Conservation (phyloP, 805 yeast species). For the Wickerhamiella musiphila region DNA sequence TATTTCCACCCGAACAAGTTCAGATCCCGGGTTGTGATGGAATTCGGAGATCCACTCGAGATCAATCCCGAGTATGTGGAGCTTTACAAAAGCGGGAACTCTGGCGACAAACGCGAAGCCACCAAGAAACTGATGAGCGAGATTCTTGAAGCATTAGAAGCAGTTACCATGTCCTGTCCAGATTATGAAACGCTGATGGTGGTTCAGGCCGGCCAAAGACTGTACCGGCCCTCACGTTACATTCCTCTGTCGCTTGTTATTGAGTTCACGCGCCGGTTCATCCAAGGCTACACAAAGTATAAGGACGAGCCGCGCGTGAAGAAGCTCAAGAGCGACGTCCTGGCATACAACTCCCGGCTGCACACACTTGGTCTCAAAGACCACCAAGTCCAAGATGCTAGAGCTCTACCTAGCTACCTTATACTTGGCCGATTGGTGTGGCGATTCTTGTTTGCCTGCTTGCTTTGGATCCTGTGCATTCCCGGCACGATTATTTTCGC, state of each 20-base stretch:
- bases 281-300: conserved; percentile 62
- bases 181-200: conserved; percentile 82
- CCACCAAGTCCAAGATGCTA: conserved; percentile 51
- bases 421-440: conserved; percentile 31
- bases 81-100: conserved; percentile 43
- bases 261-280: conserved; percentile 78
- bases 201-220: conserved; percentile 79
- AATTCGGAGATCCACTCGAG: conserved; percentile 77
- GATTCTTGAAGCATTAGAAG: conserved; percentile 53
- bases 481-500: conserved; percentile 83
- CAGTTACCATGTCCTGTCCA: conserved; percentile 77
- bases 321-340: conserved; percentile 41
- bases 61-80: conserved; percentile 44
- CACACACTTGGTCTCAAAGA: conserved; percentile 47
- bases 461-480: conserved; percentile 46
- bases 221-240: conserved; percentile 54
- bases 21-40: conserved; percentile 87
- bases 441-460: conserved; percentile 38
- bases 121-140: conserved; percentile 53
- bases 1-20: conserved; percentile 92
- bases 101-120: conserved; percentile 47
- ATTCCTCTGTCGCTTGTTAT: conserved; percentile 71
- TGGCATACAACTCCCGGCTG: conserved; percentile 50
- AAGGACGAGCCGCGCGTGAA: conserved; percentile 53
- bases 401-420: conserved; percentile 31